These are phyloP conservation scores for button mushroom (Agaricus bisporus) DNA, from an alignment of 768 basidiomycete species.

Conservation along the genomic window DNA sequence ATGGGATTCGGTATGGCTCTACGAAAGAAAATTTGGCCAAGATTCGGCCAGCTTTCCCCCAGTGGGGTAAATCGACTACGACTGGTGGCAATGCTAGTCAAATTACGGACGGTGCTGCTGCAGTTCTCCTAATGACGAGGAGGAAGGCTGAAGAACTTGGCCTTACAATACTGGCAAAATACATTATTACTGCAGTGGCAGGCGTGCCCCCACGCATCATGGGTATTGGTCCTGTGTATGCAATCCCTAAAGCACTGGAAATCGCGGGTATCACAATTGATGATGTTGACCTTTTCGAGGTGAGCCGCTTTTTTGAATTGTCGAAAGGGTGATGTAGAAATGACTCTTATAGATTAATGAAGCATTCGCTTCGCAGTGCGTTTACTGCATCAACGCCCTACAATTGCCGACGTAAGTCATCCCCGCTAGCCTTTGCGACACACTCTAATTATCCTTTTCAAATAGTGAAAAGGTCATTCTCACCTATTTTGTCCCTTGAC, in stretches of 20 bases:
- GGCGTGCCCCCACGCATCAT: conserved; percentile 79
- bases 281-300: conserved; percentile 82
- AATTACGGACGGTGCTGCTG: conserved; percentile 79
- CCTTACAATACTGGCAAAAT: conserved; percentile 68
- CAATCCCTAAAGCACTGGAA: conserved; percentile 75
- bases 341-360: conserved; percentile 67
- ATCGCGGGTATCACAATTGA: conserved; percentile 56
- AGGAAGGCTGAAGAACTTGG: conserved; percentile 73
- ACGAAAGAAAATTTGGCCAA: conserved; percentile 59
- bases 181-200: conserved; percentile 64
- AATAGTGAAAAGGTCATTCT: conserved; percentile 30
- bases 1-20: conserved; percentile 73
- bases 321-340: conserved; percentile 27
- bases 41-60: conserved; percentile 73
- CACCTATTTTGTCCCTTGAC: background rate
- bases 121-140: conserved; percentile 76
- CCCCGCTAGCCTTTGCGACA: background rate
- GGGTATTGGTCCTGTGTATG: conserved; percentile 81
- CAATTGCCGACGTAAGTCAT: conserved; percentile 39
- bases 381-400: conserved; percentile 66
- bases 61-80: conserved; percentile 68
- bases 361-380: conserved; percentile 81
- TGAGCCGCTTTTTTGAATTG: conserved; percentile 18
- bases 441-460: background rate
- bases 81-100: conserved; percentile 88